Evolutionary conservation across 2,329 filamentous ascomycete species (phyloP).

Genomic region (Tolypocladium pustulatum): DNA sequence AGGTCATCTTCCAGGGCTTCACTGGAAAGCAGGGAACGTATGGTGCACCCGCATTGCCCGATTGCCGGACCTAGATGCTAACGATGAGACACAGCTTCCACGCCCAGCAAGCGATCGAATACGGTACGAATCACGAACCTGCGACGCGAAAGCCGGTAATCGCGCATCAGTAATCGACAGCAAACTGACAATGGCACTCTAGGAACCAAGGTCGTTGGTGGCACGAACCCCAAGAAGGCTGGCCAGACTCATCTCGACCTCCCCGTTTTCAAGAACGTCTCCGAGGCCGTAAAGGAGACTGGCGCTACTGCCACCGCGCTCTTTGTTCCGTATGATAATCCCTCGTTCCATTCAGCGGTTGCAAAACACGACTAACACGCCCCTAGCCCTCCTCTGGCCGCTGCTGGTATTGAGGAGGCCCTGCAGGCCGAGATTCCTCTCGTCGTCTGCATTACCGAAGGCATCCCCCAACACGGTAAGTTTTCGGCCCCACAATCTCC

Average conservation of each 20-base stretch:
- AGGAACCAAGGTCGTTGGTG: conserved; percentile 96
- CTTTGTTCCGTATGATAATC: conserved; percentile 72
- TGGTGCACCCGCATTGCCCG: conserved; percentile 14
- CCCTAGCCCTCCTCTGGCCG: conserved; percentile 76
- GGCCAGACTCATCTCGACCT: conserved; percentile 79
- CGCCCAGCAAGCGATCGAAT: conserved; percentile 94
- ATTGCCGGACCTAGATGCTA: conserved; percentile 2
- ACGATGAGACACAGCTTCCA: conserved; percentile 61
- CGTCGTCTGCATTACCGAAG: conserved; percentile 95
- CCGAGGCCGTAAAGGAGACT: conserved; percentile 80
- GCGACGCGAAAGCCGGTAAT: conserved; percentile 1
- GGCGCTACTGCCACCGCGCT: conserved; percentile 87
- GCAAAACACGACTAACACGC: conserved; percentile 6
- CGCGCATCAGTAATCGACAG: background rate
- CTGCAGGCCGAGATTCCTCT: conserved; percentile 87
- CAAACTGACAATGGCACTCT: conserved; percentile 13
- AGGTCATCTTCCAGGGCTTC: conserved; percentile 95
- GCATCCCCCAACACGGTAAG: conserved; percentile 91
- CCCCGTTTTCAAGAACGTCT: conserved; percentile 86
- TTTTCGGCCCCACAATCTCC: conserved; percentile 8
- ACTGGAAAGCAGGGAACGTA: conserved; percentile 94
- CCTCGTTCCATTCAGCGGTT: conserved; percentile 2
- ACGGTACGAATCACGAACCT: conserved; percentile 52
- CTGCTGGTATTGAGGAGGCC: conserved; percentile 93
- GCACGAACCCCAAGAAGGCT: conserved; percentile 98